Conservation (phyloP, 176 grass and related monocot genomes). For the Canna indica region DNA sequence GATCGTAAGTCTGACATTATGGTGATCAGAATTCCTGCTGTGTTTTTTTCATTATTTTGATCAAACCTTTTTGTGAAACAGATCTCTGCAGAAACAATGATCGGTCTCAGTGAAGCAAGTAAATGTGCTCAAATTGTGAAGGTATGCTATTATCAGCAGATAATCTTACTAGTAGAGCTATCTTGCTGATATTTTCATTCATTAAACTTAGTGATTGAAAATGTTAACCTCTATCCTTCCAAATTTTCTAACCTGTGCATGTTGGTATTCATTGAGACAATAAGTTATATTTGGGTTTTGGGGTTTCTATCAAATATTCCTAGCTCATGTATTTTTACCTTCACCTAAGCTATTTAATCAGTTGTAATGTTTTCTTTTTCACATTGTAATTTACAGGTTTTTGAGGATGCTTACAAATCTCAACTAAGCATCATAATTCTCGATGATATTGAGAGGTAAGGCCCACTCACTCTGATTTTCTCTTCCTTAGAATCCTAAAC, state of each 20-base stretch:
- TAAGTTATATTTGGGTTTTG: no score
- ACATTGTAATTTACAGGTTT: no score
- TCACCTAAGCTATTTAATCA: neutral
- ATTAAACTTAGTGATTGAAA: no score
- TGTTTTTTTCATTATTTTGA: neutral
- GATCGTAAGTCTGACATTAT: conserved; percentile 56
- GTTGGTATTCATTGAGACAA: no score
- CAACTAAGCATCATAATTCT: conserved; percentile 97
- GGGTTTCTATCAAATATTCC: no score
- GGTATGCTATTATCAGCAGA: conserved; percentile 34
- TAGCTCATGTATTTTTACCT: conserved; percentile 10
- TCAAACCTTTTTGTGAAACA: conserved; percentile 8
- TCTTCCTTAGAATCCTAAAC: neutral
- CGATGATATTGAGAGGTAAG: conserved; percentile 72
- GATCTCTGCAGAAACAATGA: conserved; percentile 96
- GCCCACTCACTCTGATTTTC: neutral
- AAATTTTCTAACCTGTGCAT: no score
- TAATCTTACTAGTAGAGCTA: neutral
- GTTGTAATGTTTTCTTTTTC: no score
- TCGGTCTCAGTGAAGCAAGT: conserved; percentile 83
- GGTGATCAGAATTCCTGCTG: neutral
- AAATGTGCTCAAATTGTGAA: conserved; percentile 87
- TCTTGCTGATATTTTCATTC: neutral
- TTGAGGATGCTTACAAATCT: conserved; percentile 98
- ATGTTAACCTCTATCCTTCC: no score